Conservation (phyloP, 805 yeast species). For the Kluyveromyces starmeri region DNA sequence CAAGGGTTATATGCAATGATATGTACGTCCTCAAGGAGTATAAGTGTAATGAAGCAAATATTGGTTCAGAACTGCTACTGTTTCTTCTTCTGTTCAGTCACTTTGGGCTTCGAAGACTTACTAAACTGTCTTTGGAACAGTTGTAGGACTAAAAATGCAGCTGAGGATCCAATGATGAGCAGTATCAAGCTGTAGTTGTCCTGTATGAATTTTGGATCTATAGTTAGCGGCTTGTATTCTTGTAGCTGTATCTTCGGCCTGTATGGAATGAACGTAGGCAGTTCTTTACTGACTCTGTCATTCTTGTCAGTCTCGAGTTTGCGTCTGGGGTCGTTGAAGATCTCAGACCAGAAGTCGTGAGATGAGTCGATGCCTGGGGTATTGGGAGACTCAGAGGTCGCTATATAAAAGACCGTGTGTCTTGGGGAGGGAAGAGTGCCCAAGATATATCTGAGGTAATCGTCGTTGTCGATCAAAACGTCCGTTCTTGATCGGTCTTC, state of each 20-base stretch:
- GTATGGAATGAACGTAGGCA: slow-evolving; percentile 25
- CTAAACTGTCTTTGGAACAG: neutral
- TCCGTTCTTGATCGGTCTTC: slow-evolving; percentile 22
- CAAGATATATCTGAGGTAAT: slow-evolving; percentile 44
- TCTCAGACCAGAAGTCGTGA: slow-evolving; percentile 45
- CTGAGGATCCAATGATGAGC: slow-evolving; percentile 11
- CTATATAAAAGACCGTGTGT: slow-evolving; percentile 50
- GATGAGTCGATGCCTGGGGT: slow-evolving; percentile 26
- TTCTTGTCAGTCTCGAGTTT: slow-evolving; percentile 48
- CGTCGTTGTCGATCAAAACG: slow-evolving; percentile 36
- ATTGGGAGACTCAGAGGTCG: slow-evolving; percentile 16
- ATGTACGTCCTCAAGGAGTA: too few relatives aligned
- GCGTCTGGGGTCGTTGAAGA: slow-evolving; percentile 43
- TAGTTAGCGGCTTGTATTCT: slow-evolving; percentile 10
- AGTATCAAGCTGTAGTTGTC: slow-evolving; percentile 16
- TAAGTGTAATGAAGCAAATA: too few relatives aligned
- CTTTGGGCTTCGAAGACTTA: neutral
- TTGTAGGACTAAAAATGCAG: neutral
- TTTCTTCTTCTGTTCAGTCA: neutral
- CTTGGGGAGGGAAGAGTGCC: slow-evolving; percentile 70
- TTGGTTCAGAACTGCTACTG: too few relatives aligned
- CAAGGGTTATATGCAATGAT: too few relatives aligned
- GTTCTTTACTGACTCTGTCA: slow-evolving; percentile 27
- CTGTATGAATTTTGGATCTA: slow-evolving; percentile 17
- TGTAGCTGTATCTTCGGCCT: slow-evolving; percentile 23